Base-by-base conservation (phyloP, 78 protist genomes). In the Mastigamoeba balamuthi region DNA sequence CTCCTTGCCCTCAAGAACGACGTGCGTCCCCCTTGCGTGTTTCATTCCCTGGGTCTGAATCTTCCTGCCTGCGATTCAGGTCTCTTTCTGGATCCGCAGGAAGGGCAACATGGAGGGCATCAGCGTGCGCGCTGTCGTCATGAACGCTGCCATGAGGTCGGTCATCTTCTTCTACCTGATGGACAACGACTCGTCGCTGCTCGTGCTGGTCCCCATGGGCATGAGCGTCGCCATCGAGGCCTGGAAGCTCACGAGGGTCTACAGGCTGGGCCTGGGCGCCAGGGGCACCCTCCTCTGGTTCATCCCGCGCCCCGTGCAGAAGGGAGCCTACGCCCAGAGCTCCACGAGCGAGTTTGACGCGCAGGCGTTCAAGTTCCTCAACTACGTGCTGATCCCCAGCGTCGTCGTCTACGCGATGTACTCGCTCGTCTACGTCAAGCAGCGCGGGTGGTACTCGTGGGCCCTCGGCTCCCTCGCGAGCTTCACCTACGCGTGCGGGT, bases 1-100 rank as follows among this genome's bases (percentile, higher is more conserved):
- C 76, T 92, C 41, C 85, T 97, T 35, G 98, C 99, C 17, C 94
- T 97, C 82, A 92, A 91, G 73, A 94, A 93, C 80, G 96, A 87
- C 82, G 66, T 48, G 17, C 17, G 17, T 25, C 17, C 58, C 58
- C 17, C 17, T 17, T 48, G 17, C 58, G 58, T 25, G 58, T 48
- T 48, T 48, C 17, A 48, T 48, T 48, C 17, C 58, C 17, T 48
- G 17, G 17, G 58, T 17, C 17, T 17, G 58, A 48, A 48, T 48
- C 17, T 48, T 17, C 17, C 58, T 48, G 17, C 58, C 58, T 48
- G 17, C 17, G 33, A 25, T 17, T 17, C 33, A 17, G 58, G 17
- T 25, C 58, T 48, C 17, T 48, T 17, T 92, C 74, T 97, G 98
- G 98, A 63, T 82, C 58, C 70, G 82, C 10, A 83, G 79, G 25